Evolutionary conservation across 2,329 filamentous ascomycete species (phyloP).

Genomic region (Thielaviopsis populi): DNA sequence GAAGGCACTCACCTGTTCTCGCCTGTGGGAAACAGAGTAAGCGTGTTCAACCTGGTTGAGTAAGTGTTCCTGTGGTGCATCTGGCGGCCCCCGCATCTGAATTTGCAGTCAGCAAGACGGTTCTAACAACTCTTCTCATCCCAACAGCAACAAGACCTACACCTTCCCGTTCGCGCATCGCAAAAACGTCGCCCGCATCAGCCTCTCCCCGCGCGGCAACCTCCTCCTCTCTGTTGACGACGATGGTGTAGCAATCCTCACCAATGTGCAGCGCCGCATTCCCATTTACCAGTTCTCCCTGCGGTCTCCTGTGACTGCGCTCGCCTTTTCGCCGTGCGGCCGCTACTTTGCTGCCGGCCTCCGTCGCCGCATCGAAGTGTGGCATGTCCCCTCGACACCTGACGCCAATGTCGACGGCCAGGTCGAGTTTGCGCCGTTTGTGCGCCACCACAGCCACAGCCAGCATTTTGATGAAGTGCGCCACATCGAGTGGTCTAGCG

Average conservation of each 20-base stretch:
- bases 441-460: conserved; percentile 69
- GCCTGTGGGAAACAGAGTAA: conserved; percentile 88
- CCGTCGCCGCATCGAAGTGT: conserved; percentile 80
- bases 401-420: conserved; percentile 65
- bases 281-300: conserved; percentile 94
- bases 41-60: conserved; percentile 94
- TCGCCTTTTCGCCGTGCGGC: conserved; percentile 83
- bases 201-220: conserved; percentile 79
- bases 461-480: conserved; percentile 80
- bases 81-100: not conserved
- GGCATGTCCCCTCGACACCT: conserved; percentile 86
- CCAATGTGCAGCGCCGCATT: conserved; percentile 73
- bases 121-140: not conserved
- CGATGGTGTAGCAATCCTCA: conserved; percentile 84
- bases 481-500: conserved; percentile 86
- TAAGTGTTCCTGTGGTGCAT: conserved; percentile 29
- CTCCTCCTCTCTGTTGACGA: conserved; percentile 87
- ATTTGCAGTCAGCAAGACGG: too few relatives aligned
- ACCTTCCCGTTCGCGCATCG: conserved; percentile 84
- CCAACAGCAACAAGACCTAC: conserved; percentile 62
- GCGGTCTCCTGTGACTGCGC: conserved; percentile 61
- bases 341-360: conserved; percentile 80
- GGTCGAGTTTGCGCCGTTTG: conserved; percentile 88
- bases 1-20: conserved; percentile 94
- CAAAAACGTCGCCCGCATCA: conserved; percentile 79